Evolutionary conservation across 2,329 filamentous ascomycete genomes (phyloP), one percentile per base, ranked within the genome.

Genomic region (Colletotrichum spaethianum): DNA sequence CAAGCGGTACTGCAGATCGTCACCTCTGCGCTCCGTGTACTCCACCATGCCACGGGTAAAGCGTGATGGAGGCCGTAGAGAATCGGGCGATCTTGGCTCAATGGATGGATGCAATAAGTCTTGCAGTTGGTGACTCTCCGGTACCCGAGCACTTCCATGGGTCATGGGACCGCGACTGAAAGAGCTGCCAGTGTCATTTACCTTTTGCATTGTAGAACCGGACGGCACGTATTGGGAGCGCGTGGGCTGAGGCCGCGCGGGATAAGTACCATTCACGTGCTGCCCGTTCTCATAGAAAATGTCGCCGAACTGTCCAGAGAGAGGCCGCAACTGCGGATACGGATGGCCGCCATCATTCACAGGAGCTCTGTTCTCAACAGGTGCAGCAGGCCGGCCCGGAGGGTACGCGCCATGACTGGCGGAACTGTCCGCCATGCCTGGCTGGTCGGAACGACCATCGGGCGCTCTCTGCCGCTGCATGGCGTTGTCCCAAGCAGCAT

Each of bases 61-160:
- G 53, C 61, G 55, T 36, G 57, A 56, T 57, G 64, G 55, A n/a
- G 70, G 23, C 7, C 57, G 46, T 7, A 59, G 63, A n/a, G 50
- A 55, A 31, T 79, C 75, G 6, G 84, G 84, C 42, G 84, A 86
- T 8, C 63, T 75, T 26, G 83, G 82, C 73, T 88, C 86, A 74
- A 87, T 83, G 8, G 86, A 88, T 11, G 77, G 84, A 18, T 88
- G 80, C 71, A 86, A 77, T 75, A 84, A 80, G 48, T 88, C 86
- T 74, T 83, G 82, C 36, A 79, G 78, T 59, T 80, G 78, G 55
- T 76, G 71, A 44, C 70, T 75, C 63, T 63, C 70, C 73, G 64
- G 65, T 53, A 46, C 52, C 67, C 69, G 72, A 60, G 18, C 74
- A 18, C 55, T n/a, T 65, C 64, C 73, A 26, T 75, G 77, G 59